Base-by-base conservation (phyloP, 306 rosid species). In the Fragaria ananassa region DNA sequence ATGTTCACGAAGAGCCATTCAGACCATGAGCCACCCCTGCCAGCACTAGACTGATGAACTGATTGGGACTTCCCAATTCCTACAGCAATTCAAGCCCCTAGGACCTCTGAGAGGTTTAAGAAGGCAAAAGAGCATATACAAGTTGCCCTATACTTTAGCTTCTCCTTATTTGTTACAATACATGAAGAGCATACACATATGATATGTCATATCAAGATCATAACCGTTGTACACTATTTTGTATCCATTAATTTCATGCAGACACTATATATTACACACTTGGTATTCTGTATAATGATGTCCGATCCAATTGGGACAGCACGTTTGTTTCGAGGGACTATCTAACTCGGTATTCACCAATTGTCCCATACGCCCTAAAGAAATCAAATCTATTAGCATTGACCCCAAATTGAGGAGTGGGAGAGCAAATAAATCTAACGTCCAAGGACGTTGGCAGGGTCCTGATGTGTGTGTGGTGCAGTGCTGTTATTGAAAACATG, bases 1-100 rank as follows among this genome's bases (percentile, higher is more conserved):
- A 71, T 45, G 50, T 63, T 6, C 69, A 34, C 70, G 78, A 83
- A 85, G 70, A 57, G 29, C 29, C 5, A 31, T 39, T 42, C 29
- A n/a, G 45, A 56, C 74, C 76, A 54, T 50, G 68, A 70, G 79
- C 78, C 70, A 70, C 77, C 74, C 69, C 66, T 41, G 81, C 81
- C 29, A 44, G 71, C 51, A 54, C 82, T 80, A 75, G 31, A 25
- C 46, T 71, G 64, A 14, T 57, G 18, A 37, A 31, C 44, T 60
- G 79, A 68, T 78, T 80, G 74, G 67, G 71, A 46, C 62, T 8
- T 13, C 11, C 56, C 60, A 50, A 31, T 79, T 53, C 8, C 68
- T 1, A 5, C 37, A 62, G 44, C n/a, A 13, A 15, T 62, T 23
- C 64, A 67, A 19, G 74, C 65, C 42, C 75, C 76, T 65, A 61